Conservation (phyloP, 371 early-diverging fungal species). For the Amoeboaphelidium protococcarum region DNA sequence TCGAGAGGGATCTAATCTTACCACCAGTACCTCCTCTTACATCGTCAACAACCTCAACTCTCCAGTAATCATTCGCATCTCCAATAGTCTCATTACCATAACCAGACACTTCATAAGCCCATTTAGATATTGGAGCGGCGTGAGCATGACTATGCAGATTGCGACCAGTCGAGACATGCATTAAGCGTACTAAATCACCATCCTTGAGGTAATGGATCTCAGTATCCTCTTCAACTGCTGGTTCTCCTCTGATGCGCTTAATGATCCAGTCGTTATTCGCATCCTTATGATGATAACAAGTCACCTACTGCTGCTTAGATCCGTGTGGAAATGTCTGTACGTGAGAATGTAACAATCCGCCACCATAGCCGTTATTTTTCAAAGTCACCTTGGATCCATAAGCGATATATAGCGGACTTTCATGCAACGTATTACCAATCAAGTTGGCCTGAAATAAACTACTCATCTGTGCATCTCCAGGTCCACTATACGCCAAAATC, state of each 20-base stretch:
- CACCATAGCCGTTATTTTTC: constrained; percentile 5
- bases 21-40: constrained; percentile 7
- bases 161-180: constrained; percentile 1
- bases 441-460: constrained; percentile 12
- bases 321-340: constrained; percentile 11
- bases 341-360: constrained; percentile 26
- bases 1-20: constrained; percentile 37
- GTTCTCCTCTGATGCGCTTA: not conserved
- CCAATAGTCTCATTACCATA: constrained; percentile 39
- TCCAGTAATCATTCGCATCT: constrained; percentile 74
- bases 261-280: constrained; percentile 15
- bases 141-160: constrained; percentile 1
- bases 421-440: constrained; percentile 6
- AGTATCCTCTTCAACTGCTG: not conserved
- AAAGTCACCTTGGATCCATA: constrained; percentile 13
- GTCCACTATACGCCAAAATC: constrained; percentile 9
- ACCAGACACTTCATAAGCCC: constrained; percentile 67
- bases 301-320: constrained; percentile 10
- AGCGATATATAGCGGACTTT: constrained; percentile 6
- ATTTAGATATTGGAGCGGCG: constrained; percentile 22
- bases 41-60: constrained; percentile 44
- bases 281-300: constrained; percentile 15
- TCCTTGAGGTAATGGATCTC: constrained; percentile 15
- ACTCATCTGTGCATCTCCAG: constrained; percentile 15
- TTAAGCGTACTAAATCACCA: constrained; percentile 1